phyloP scores from a whole-genome alignment of 2,329 filamentous ascomycete species.

The Neonectria punicea region DNA sequence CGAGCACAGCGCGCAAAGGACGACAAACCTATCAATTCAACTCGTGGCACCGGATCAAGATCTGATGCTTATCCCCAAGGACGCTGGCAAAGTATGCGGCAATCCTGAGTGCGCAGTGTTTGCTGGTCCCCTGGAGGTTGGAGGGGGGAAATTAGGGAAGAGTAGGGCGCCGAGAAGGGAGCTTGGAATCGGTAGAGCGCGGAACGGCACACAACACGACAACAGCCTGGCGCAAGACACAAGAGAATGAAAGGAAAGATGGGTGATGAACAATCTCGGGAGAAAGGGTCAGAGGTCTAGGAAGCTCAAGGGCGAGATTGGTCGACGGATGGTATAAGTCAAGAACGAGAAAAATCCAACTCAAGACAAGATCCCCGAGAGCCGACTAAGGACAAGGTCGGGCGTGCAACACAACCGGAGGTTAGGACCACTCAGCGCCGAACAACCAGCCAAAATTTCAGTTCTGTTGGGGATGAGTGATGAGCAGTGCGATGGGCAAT shows the following conservation, averaged over 20 bases:
- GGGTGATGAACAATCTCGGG: constrained; percentile 45
- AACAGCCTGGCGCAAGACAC: constrained; percentile 42
- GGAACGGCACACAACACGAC: constrained; percentile 40
- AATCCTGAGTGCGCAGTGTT: constrained; percentile 42
- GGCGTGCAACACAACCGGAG: constrained; percentile 32
- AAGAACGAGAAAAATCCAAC: constrained; percentile 41
- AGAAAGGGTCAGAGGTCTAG: constrained; percentile 39
- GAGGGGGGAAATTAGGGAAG: constrained; percentile 42
- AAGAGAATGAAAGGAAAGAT: constrained; percentile 33
- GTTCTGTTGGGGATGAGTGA: constrained; percentile 55
- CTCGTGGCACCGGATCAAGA: constrained; percentile 37
- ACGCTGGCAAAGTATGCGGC: constrained; percentile 41
- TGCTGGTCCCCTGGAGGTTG: constrained; percentile 43
- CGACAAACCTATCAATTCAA: constrained; percentile 48
- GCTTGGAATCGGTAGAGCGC: constrained; percentile 40
- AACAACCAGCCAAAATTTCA: constrained; percentile 49
- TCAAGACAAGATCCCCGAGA: constrained; percentile 32
- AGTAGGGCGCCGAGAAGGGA: constrained; percentile 34
- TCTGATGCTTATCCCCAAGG: constrained; percentile 43
- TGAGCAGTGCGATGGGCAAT: constrained; percentile 31
- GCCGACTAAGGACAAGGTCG: constrained; percentile 36
- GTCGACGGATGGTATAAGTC: constrained; percentile 46
- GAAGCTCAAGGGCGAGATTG: constrained; percentile 37
- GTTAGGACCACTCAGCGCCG: constrained; percentile 41
- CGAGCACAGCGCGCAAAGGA: constrained; percentile 3